A percentile compares a stretch with the other conserved stretches of the same genome.
Conservation (phyloP, 306 rosid genomes). For the Rubus idaeus region DNA sequence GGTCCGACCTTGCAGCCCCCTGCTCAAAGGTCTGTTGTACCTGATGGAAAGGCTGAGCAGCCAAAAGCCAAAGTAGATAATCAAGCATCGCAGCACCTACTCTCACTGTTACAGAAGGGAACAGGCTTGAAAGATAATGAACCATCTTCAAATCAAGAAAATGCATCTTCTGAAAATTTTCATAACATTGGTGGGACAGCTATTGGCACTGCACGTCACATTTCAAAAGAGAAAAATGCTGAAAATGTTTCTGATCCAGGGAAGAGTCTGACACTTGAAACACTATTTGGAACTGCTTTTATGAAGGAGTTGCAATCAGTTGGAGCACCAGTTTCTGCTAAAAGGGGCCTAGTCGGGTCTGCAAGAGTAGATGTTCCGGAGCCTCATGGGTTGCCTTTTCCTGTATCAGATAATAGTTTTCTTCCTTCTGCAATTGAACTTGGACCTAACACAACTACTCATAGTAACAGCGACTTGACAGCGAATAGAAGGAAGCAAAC, state of each 20-base stretch:
- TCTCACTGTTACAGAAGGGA: slow-evolving; percentile 83
- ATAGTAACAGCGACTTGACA: slow-evolving; percentile 39
- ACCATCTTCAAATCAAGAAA: slow-evolving; percentile 33
- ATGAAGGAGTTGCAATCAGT: slow-evolving; percentile 95
- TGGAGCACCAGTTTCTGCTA: slow-evolving; percentile 95
- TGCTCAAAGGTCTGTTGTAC: slow-evolving; percentile 39
- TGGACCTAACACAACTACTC: slow-evolving; percentile 40
- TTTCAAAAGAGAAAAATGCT: slow-evolving; percentile 48
- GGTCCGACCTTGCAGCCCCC: slow-evolving; percentile 39
- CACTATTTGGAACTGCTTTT: slow-evolving; percentile 93
- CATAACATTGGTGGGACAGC: slow-evolving; percentile 37
- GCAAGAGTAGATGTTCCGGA: slow-evolving; percentile 57
- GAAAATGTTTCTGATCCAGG: slow-evolving; percentile 51
- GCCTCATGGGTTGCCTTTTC: slow-evolving; percentile 48
- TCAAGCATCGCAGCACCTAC: slow-evolving; percentile 80
- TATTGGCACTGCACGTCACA: slow-evolving; percentile 36
- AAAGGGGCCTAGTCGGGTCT: slow-evolving; percentile 61
- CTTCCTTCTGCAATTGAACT: slow-evolving; percentile 43
- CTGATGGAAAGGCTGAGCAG: slow-evolving; percentile 46
- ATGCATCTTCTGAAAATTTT: slow-evolving; percentile 34
- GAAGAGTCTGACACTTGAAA: slow-evolving; percentile 74
- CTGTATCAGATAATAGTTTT: slow-evolving; percentile 42
- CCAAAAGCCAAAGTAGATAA: slow-evolving; percentile 53
- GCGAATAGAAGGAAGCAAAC: slow-evolving; percentile 48
- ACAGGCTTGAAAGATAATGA: slow-evolving; percentile 41